Conservation (phyloP, 192 early-diverging fungal genomes). For the Phycomyces nitens region DNA sequence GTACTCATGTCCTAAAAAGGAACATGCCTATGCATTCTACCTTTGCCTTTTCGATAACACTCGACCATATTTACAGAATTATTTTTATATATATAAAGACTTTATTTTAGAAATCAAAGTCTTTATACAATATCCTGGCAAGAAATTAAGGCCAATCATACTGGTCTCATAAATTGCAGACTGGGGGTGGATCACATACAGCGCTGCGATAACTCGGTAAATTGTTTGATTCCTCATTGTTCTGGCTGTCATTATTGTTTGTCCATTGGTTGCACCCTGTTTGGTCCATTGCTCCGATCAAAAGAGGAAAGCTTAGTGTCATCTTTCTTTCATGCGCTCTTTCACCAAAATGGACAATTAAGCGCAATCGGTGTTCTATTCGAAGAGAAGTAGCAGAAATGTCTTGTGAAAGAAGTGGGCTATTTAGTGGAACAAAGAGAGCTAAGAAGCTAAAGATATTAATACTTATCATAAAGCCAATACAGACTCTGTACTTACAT, state of each 20-base stretch:
- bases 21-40: too few relatives aligned
- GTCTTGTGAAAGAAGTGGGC: not conserved
- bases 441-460: not conserved
- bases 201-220: not conserved
- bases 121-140: too few relatives aligned
- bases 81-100: too few relatives aligned
- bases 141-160: too few relatives aligned
- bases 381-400: not conserved
- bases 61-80: too few relatives aligned
- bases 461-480: not conserved
- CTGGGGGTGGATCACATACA: not conserved
- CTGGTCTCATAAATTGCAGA: too few relatives aligned
- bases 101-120: too few relatives aligned
- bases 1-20: too few relatives aligned
- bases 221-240: not conserved
- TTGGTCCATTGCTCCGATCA: not conserved
- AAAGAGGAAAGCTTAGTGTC: not conserved
- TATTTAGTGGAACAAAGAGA: conserved; percentile 2
- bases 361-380: not conserved
- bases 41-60: too few relatives aligned
- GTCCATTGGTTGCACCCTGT: not conserved
- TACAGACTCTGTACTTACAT: too few relatives aligned
- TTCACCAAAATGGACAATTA: not conserved
- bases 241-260: not conserved
- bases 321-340: conserved; percentile 3